Evolutionary conservation across 306 rosid genomes (phyloP).

Genomic region (Gillenia trifoliata): DNA sequence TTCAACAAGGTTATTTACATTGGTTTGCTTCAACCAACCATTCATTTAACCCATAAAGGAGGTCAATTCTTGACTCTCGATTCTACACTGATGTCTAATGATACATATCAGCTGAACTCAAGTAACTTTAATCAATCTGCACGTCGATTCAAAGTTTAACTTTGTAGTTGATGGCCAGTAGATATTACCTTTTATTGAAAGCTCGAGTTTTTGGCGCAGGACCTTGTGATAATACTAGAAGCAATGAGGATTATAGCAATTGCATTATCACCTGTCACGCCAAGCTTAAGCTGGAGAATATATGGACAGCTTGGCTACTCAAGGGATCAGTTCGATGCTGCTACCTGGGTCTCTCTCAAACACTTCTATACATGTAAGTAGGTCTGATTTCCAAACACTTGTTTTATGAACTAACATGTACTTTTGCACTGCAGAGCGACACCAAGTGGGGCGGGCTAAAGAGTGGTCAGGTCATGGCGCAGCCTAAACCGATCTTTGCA

Average conservation of each 20-base stretch:
- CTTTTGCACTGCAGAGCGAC: conserved; percentile 50
- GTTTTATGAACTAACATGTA: conserved; percentile 26
- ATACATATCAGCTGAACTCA: neutral
- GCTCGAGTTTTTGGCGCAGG: conserved; percentile 47
- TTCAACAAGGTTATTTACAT: neutral
- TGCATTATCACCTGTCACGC: conserved; percentile 71
- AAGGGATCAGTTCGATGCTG: conserved; percentile 62
- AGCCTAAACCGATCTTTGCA: conserved; percentile 74
- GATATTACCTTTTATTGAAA: neutral
- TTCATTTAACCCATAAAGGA: neutral
- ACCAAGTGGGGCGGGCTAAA: conserved; percentile 87
- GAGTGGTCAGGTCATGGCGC: conserved; percentile 80
- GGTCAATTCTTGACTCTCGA: neutral
- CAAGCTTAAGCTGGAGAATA: conserved; percentile 81
- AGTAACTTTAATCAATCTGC: neutral
- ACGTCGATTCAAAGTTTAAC: neutral
- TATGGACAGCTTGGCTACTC: conserved; percentile 83
- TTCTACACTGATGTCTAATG: neutral
- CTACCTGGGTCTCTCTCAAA: conserved; percentile 71
- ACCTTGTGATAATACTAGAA: conserved; percentile 88
- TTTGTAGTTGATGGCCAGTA: conserved; percentile 10
- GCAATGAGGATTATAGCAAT: conserved; percentile 76
- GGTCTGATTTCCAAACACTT: conserved; percentile 10
- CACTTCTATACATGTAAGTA: conserved; percentile 4
- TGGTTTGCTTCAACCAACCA: neutral